Percentiles rank a stretch among this genome's conserved stretches.
These are phyloP conservation scores for Aegilops longissima DNA, from an alignment of 176 grass and related monocot species.

Conservation along the genomic window DNA sequence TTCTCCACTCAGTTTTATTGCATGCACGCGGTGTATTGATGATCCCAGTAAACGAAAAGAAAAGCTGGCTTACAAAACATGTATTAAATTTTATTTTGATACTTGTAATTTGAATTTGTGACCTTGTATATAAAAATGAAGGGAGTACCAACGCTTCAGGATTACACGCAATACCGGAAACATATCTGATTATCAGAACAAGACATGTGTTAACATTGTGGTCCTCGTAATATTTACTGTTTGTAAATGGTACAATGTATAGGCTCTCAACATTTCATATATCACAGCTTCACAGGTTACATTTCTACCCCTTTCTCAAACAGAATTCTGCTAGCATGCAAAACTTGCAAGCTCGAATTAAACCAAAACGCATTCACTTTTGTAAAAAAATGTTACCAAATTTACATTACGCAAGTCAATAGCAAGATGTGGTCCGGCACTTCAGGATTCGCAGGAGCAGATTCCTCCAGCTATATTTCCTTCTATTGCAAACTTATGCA, in stretches of 20 bases:
- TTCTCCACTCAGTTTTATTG: too few relatives aligned
- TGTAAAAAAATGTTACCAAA: slow-evolving; percentile 25
- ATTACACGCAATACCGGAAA: background rate
- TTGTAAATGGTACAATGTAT: slow-evolving; percentile 18
- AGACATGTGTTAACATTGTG: background rate
- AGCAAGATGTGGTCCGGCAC: background rate
- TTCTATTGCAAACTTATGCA: slow-evolving; percentile 11
- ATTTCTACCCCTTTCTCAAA: slow-evolving; percentile 11
- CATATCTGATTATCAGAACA: background rate
- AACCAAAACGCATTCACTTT: background rate
- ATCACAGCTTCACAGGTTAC: slow-evolving; percentile 44
- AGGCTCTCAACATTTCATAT: slow-evolving; percentile 26
- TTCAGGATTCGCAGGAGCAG: background rate
- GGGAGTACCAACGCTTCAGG: too few relatives aligned
- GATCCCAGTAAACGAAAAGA: too few relatives aligned
- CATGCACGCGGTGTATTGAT: too few relatives aligned
- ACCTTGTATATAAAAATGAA: too few relatives aligned
- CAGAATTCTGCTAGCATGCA: slow-evolving; percentile 19
- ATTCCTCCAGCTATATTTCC: slow-evolving; percentile 4
- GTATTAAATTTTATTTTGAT: too few relatives aligned
- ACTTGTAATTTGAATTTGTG: too few relatives aligned
- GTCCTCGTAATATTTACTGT: slow-evolving; percentile 28
- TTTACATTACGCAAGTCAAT: slow-evolving; percentile 12
- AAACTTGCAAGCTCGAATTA: slow-evolving; percentile 24
- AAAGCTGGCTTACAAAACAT: too few relatives aligned